phyloP scores from a whole-genome alignment of 169 alveolate species.

The Cryptosporidium meleagridis region DNA sequence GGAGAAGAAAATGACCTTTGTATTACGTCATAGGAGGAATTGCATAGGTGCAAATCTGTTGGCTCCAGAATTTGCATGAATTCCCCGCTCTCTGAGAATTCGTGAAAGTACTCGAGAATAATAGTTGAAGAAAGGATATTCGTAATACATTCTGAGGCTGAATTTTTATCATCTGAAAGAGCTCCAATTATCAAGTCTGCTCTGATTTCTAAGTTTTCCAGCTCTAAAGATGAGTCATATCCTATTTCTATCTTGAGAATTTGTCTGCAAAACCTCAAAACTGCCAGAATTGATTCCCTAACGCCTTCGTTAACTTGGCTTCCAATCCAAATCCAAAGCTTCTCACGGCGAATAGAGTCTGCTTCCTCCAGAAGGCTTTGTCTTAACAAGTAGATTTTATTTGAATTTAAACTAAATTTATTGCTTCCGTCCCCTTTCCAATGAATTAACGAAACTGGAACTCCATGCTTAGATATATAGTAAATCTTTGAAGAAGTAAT shows the following conservation, averaged over 20 bases:
- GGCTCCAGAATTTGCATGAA: conserved; percentile 25
- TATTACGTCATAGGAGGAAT: not conserved
- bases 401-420: not conserved
- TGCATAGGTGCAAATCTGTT: not conserved
- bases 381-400: conserved; percentile 28
- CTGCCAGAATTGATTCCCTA: conserved; percentile 22
- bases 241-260: conserved; percentile 44
- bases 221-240: conserved; percentile 12
- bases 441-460: conserved; percentile 34
- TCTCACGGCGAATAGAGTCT: conserved; percentile 2
- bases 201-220: conserved; percentile 32
- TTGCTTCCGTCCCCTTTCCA: conserved; percentile 43
- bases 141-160: not conserved
- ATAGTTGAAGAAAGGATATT: conserved; percentile 32
- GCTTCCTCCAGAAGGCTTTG: conserved; percentile 33
- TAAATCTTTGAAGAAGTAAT: conserved; percentile 24
- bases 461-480: not conserved
- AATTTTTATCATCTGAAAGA: not conserved
- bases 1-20: conserved; percentile 64
- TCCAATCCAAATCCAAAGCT: conserved; percentile 69
- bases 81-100: conserved; percentile 58
- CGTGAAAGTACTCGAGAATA: conserved; percentile 22
- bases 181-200: conserved; percentile 50
- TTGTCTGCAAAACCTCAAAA: conserved; percentile 50
- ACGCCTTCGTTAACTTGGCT: conserved; percentile 6